A percentile compares a stretch with the other conserved stretches of the same genome.
Conservation (phyloP, 169 alveolate genomes). For the Miamiensis avidus region DNA sequence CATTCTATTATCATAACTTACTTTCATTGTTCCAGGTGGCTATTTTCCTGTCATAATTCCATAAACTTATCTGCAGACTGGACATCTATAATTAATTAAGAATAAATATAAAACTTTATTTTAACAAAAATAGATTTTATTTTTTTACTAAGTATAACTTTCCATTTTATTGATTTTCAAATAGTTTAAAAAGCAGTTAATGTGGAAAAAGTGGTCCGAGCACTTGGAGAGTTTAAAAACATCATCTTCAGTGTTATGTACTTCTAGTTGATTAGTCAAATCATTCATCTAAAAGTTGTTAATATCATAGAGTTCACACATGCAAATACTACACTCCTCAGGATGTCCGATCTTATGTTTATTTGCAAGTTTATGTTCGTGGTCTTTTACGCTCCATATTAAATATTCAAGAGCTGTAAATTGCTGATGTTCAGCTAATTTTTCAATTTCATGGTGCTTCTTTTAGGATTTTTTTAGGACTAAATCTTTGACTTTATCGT, state of each 20-base stretch:
- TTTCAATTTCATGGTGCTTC: background rate
- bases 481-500: too few species aligned
- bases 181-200: slow-evolving; percentile 58
- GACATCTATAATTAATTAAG: slow-evolving; percentile 61
- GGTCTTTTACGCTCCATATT: too few species aligned
- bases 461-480: too few species aligned
- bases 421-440: background rate
- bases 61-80: slow-evolving; percentile 75
- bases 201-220: slow-evolving; percentile 77
- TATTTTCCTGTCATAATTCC: slow-evolving; percentile 55
- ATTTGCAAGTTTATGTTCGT: background rate
- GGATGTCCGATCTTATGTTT: background rate
- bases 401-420: background rate
- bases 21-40: background rate
- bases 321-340: slow-evolving; percentile 79
- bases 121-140: too few species aligned
- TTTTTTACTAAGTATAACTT: too few species aligned
- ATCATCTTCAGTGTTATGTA: slow-evolving; percentile 21
- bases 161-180: slow-evolving; percentile 12
- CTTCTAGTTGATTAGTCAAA: background rate
- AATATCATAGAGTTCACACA: slow-evolving; percentile 71
- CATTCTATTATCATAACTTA: too few species aligned
- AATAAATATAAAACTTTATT: too few species aligned
- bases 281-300: slow-evolving; percentile 2
- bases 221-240: slow-evolving; percentile 59